Base-by-base conservation (phyloP, 805 yeast genomes). In the Hagleromyces aurorensis region DNA sequence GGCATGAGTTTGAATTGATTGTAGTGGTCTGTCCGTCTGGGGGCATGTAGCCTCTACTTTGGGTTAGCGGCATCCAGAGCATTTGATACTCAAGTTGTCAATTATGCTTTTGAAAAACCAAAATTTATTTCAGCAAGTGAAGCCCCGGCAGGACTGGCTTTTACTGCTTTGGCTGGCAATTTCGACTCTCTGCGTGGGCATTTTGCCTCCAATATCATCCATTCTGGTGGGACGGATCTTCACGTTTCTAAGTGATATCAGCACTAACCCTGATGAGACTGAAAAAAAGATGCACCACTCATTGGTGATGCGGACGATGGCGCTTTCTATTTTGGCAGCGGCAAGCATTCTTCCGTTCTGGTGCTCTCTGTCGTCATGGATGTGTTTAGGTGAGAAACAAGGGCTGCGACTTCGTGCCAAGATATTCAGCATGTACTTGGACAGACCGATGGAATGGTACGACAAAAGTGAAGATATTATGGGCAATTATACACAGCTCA, bases 351-450 rank as follows among this genome's bases (percentile, higher is more conserved):
- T 69, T 0, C 36, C 63, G 4, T 54, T 61, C 25, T 76, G 85
- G 78, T 23, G 65, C 0, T 72, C 78, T 3, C 64, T 80, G 6
- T 48, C 67, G 1, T 43, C 63, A 0, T 86, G 93, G 82, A 69
- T 76, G 68, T 43, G 57, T 6, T 59, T 80, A 25, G 95, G 94
- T 6, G 94, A 83, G 52, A 56, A 61, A 8, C 85, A 79, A 39
- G 83, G 75, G 26, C 41, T 59, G 7, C 58, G 78, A 26, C 74
- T 78, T 0, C 62, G 95, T 34, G 29, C 38, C 3, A 28, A 37
- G 3, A 36, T 84, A 4, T 67, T 70, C 27, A 29, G 43, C 1
- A 58, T 68, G 1, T 55, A 79, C 16, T 37, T 82, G 11, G 42
- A 50, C 13, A 63, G 68, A 35, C 59, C 70, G 0, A 46, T 73